phyloP scores from a whole-genome alignment of 1,284 basidiomycete species.

The Uromyces viciae-fabae region DNA sequence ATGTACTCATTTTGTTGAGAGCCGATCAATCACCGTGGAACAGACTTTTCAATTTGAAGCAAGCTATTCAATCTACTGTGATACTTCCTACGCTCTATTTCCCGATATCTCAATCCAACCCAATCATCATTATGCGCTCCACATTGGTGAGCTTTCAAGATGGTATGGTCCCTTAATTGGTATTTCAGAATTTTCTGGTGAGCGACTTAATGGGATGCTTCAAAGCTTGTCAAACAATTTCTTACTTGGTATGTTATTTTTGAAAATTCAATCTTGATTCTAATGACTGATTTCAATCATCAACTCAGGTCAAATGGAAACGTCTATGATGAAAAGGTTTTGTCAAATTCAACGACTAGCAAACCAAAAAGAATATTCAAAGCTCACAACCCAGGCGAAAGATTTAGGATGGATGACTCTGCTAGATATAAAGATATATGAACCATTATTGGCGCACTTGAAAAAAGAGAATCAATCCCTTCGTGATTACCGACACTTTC shows the following conservation, averaged over 20 bases:
- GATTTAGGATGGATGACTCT: background rate
- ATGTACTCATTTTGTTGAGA: background rate
- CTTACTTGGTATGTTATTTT: background rate
- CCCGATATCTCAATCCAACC: background rate
- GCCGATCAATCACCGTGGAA: background rate
- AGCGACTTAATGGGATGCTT: background rate
- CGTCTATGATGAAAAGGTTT: background rate
- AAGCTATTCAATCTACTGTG: background rate
- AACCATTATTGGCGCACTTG: background rate
- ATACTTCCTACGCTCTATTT: background rate
- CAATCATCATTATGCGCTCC: background rate
- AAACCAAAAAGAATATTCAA: background rate
- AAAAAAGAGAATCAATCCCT: background rate
- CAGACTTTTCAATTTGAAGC: background rate
- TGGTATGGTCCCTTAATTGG: background rate
- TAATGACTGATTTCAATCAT: background rate
- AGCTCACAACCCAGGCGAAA: background rate
- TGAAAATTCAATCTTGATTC: background rate
- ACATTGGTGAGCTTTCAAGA: background rate
- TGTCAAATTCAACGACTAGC: background rate
- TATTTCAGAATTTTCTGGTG: background rate
- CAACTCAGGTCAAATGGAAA: background rate
- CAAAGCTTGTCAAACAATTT: background rate
- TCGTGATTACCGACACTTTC: background rate
- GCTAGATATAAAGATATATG: background rate